Evolutionary conservation across 306 rosid species (phyloP), one percentile per base, ranked within the genome.

Genomic region (Ormosia semicastrata): DNA sequence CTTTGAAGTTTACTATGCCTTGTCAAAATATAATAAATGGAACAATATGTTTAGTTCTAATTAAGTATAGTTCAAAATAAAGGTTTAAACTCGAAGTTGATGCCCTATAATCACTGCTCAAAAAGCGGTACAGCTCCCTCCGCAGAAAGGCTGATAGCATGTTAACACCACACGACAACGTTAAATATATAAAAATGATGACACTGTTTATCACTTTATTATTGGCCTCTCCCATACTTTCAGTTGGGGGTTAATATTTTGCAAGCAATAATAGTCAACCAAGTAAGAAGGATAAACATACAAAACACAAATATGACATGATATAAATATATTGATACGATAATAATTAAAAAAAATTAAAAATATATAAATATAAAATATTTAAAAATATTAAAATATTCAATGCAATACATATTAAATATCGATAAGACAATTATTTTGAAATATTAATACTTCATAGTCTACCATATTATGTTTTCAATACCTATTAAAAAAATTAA

Each of bases 81-180:
- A 29, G 30, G 64, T 65, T 56, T 18, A 5, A 54, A 17, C 41
- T 52, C n/a, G 36, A 71, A 52, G 53, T 67, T 24, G 73, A 56
- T 76, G 69, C 17, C 86, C 88, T n/a, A 50, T 73, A 87, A 84
- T 80, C 84, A 63, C 84, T 82, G 87, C 88, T 47, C 4, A 82
- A 75, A 75, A 74, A 44, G 49, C 12, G 89, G 90, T 73, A 54
- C 87, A 66, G 47, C 72, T 78, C 82, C 81, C 32, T 52, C 53
- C 2, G 59, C 39, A 66, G 36, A 7, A 47, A 60, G 62, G 5
- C 2, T 33, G n/a, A 7, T 37, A 12, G 4, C 3, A 65, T 33
- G 53, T 81, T 66, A 66, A 50, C 77, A 70, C 66, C 72, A 44
- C 64, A 78, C 17, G 56, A 58, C 72, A 71, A 12, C 4, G 57